Conservation (phyloP, 768 basidiomycete genomes). For the Psilocybe cyanescens region DNA sequence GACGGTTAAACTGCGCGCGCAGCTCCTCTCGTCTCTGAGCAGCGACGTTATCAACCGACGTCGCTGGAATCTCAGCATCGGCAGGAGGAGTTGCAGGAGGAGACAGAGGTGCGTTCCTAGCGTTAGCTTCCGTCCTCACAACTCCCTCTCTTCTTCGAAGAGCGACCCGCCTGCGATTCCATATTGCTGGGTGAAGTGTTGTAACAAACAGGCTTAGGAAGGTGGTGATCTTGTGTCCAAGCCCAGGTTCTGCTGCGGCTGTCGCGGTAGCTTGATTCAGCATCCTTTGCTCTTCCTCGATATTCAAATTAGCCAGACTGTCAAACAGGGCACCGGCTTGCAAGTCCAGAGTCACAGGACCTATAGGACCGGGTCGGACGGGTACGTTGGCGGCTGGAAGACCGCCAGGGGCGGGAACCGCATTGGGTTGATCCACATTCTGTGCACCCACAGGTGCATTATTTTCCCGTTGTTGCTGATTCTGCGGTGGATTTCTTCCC, state of each 20-base stretch:
- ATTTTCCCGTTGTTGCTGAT: conserved; percentile 24
- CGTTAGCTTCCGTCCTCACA: conserved; percentile 66
- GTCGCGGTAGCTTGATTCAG: conserved; percentile 36
- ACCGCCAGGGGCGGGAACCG: conserved; percentile 11
- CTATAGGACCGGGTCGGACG: conserved; percentile 17
- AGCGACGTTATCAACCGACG: conserved; percentile 31
- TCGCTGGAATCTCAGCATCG: conserved; percentile 29
- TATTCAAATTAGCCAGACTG: conserved; percentile 57
- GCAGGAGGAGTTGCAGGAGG: conserved; percentile 20
- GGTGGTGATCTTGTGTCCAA: conserved; percentile 52
- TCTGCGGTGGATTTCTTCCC: conserved; percentile 35
- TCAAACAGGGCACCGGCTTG: conserved; percentile 47
- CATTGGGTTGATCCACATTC: conserved; percentile 11
- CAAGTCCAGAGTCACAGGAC: conserved; percentile 30
- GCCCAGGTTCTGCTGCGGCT: conserved; percentile 44
- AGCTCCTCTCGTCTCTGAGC: conserved; percentile 46
- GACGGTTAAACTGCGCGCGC: conserved; percentile 49
- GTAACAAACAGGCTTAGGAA: conserved; percentile 61
- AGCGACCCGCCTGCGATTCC: conserved; percentile 65
- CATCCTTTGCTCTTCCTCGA: conserved; percentile 56
- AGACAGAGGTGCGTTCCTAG: conserved; percentile 33
- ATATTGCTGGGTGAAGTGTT: conserved; percentile 75
- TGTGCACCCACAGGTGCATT: conserved; percentile 17
- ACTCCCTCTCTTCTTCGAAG: conserved; percentile 68
- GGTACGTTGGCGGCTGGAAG: conserved; percentile 19